phyloP scores from a whole-genome alignment of 495 filamentous ascomycete species.

The Penicillium cataractarum region DNA sequence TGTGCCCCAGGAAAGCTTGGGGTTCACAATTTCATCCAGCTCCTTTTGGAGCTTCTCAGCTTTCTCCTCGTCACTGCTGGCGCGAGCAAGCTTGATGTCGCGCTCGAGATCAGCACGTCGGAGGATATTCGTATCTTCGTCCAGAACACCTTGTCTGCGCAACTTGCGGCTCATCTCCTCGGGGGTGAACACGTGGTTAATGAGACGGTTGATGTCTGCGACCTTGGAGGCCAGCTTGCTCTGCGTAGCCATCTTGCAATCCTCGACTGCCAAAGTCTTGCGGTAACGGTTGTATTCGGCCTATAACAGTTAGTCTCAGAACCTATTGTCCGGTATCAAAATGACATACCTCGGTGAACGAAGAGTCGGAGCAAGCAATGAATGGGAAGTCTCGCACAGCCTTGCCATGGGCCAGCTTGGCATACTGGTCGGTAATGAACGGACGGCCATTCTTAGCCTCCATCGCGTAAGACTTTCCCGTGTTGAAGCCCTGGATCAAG shows the following conservation, averaged over 20 bases:
- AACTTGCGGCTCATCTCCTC: constrained; percentile 79
- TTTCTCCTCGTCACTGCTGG: constrained; percentile 61
- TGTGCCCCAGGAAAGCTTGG: constrained; percentile 70
- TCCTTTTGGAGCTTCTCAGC: constrained; percentile 64
- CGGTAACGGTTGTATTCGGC: constrained; percentile 84
- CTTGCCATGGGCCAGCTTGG: constrained; percentile 73
- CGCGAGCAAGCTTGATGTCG: constrained; percentile 66
- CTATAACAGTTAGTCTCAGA: constrained; percentile 51
- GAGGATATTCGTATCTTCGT: constrained; percentile 61
- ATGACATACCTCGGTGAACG: constrained; percentile 70
- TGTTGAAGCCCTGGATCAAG: constrained; percentile 79
- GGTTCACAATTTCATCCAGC: constrained; percentile 66
- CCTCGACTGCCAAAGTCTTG: constrained; percentile 70
- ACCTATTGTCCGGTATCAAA: not conserved
- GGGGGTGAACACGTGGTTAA: constrained; percentile 78
- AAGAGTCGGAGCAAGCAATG: constrained; percentile 75
- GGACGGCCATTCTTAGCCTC: constrained; percentile 67
- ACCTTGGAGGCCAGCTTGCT: constrained; percentile 69
- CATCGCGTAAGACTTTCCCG: constrained; percentile 80
- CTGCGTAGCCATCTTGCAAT: constrained; percentile 69
- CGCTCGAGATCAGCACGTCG: constrained; percentile 65
- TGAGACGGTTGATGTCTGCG: constrained; percentile 76
- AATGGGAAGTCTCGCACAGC: constrained; percentile 79
- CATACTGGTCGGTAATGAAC: constrained; percentile 77
- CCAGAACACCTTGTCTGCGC: constrained; percentile 63